Evolutionary conservation across 2,329 filamentous ascomycete species (phyloP).

Genomic region (Colletotrichum viniferum): DNA sequence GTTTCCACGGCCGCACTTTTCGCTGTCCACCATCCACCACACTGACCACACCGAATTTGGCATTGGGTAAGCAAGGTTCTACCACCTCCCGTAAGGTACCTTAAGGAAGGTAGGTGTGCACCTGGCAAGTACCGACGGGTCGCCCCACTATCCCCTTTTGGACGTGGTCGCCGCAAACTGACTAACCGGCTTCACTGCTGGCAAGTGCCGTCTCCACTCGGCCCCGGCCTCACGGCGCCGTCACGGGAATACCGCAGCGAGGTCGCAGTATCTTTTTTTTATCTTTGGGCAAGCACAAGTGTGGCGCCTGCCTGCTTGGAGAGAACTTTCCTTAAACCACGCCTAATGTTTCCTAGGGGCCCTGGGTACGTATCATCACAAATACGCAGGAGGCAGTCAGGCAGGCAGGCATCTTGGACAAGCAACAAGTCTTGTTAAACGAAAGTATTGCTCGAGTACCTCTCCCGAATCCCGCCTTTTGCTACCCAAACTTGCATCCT

Average conservation of each 20-base stretch:
- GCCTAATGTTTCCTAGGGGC: background rate
- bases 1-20: background rate
- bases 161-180: background rate
- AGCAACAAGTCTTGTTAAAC: background rate
- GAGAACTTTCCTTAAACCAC: background rate
- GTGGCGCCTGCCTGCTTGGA: background rate
- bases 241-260: background rate
- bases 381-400: background rate
- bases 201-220: constrained; percentile 6
- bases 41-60: background rate
- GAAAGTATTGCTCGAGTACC: background rate
- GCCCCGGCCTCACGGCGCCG: background rate
- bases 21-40: background rate
- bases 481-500: background rate
- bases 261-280: background rate
- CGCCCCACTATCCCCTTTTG: background rate
- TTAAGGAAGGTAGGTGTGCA: background rate
- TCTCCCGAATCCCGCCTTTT: background rate
- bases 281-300: background rate
- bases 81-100: no score
- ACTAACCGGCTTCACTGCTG: constrained; percentile 14
- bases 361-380: background rate
- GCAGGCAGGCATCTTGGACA: background rate
- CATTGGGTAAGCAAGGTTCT: background rate
- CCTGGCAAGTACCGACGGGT: background rate